These are phyloP conservation scores for Lablab purpureus DNA, from an alignment of 306 rosid genomes.

Conservation along the genomic window DNA sequence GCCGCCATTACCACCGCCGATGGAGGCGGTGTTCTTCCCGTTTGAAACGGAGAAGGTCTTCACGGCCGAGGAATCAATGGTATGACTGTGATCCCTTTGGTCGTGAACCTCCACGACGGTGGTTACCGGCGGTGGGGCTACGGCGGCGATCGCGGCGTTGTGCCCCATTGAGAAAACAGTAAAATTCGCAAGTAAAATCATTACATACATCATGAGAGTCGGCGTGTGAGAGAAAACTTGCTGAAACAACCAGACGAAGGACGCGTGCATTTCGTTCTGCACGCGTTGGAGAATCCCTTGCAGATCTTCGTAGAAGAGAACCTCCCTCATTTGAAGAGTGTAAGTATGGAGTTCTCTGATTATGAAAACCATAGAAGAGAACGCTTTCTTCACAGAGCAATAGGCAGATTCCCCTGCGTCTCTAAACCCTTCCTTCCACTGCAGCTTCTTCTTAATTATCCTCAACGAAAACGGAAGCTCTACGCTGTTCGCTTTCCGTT, in stretches of 20 bases:
- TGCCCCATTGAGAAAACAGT: constrained; percentile 77
- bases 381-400: constrained; percentile 82
- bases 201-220: constrained; percentile 85
- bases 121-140: constrained; percentile 40
- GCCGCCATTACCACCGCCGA: constrained; percentile 76
- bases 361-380: constrained; percentile 91
- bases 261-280: constrained; percentile 87
- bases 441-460: constrained; percentile 81
- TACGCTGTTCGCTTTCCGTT: constrained; percentile 83
- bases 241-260: constrained; percentile 94
- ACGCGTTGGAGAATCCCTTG: constrained; percentile 77
- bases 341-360: constrained; percentile 86
- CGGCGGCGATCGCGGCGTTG: constrained; percentile 71
- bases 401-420: constrained; percentile 77
- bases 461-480: constrained; percentile 88
- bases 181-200: constrained; percentile 89
- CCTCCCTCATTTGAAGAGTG: constrained; percentile 78
- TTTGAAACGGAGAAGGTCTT: constrained; percentile 63
- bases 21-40: constrained; percentile 69
- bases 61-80: constrained; percentile 64
- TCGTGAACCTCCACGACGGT: constrained; percentile 41
- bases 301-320: constrained; percentile 72
- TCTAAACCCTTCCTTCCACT: constrained; percentile 66
- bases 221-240: constrained; percentile 95
- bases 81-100: constrained; percentile 11